Base-by-base conservation (phyloP, 495 filamentous ascomycete species). In the Parathielavia hyrcaniae region DNA sequence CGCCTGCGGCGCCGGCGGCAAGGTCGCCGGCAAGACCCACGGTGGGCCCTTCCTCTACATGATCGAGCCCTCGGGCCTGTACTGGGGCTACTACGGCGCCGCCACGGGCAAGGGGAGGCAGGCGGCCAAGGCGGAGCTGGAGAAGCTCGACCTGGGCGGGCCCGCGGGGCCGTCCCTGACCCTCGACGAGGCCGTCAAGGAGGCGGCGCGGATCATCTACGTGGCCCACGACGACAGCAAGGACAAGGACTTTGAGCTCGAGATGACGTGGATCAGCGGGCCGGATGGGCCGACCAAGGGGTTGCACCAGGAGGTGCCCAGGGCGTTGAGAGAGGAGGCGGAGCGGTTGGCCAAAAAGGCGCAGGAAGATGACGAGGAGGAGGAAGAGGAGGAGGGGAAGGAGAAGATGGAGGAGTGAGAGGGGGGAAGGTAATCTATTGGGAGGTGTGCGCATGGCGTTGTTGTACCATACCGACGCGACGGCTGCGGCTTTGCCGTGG, bases 11-110 rank as follows among this genome's bases (percentile, higher is more conserved):
- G 79, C 87, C 22, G 91, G 91, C 57, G 91, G 90, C 58, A 92
- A 90, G 76, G 79, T 82, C 20, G 72, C 83, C 49, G 86, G 82
- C 58, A 81, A 82, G 60, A 87, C 86, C 70, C 82, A 87, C 65
- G 93, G 92, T 66, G 93, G 91, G 1, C 93, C 93, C 35, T 89
- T 81, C 44, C 80, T 98, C 53, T 97, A 96, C 80, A 98, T 98
- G 93, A 89, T 97, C 67, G 93, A 98, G 77, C 93, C 93, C 48
- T 96, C 90, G 69, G 93, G 93, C 53, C 73, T 91, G 55, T 96
- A 95, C 75, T 98, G 93, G 93, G 93, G 93, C 12, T 98, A 98
- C 75, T 96, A 96, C 71, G 93, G 93, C 63, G 93, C 93, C 48
- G 93, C 93, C 32, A 96, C 93, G 32, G 93, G 93, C 54, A 97